Percentiles rank a stretch among this genome's conserved stretches.
These are phyloP conservation scores for Starmerella ratchasimensis DNA, from an alignment of 805 yeast genomes.

Conservation along the genomic window DNA sequence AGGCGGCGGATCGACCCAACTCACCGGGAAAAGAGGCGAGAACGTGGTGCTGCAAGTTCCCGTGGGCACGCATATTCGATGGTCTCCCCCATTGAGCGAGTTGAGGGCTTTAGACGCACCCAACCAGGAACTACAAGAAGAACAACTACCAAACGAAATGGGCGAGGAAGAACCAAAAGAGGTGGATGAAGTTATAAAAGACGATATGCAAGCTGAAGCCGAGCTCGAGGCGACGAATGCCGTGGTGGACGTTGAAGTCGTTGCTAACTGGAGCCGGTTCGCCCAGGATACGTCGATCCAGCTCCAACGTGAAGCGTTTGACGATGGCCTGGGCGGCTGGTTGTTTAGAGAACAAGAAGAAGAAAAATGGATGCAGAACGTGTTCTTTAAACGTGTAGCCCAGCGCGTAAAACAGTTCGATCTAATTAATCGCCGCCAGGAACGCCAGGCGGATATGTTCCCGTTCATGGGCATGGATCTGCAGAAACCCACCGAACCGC, in stretches of 20 bases:
- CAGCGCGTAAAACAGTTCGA: conserved; percentile 56
- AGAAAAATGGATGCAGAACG: conserved; percentile 50
- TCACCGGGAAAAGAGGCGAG: conserved; percentile 76
- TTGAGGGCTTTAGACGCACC: no score
- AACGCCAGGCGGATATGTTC: conserved; percentile 49
- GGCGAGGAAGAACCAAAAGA: no score
- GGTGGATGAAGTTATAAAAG: background rate
- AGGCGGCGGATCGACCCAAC: conserved; percentile 58
- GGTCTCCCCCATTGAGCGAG: conserved; percentile 31
- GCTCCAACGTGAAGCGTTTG: conserved; percentile 46
- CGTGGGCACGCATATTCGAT: conserved; percentile 72
- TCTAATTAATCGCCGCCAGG: conserved; percentile 40
- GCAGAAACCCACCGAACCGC: conserved; percentile 49
- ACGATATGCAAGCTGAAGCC: background rate
- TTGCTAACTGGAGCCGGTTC: conserved; percentile 16
- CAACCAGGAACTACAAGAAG: no score
- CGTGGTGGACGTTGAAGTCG: conserved; percentile 12
- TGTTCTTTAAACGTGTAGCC: conserved; percentile 52
- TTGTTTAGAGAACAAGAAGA: conserved; percentile 64
- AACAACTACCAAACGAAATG: no score
- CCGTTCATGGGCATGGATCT: conserved; percentile 73
- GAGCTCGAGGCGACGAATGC: no score
- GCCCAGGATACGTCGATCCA: conserved; percentile 30
- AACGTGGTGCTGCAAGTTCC: conserved; percentile 78
- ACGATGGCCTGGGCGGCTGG: conserved; percentile 72